phyloP scores from a whole-genome alignment of 1,139 yeast species.

The Scheffersomyces segobiensis region DNA sequence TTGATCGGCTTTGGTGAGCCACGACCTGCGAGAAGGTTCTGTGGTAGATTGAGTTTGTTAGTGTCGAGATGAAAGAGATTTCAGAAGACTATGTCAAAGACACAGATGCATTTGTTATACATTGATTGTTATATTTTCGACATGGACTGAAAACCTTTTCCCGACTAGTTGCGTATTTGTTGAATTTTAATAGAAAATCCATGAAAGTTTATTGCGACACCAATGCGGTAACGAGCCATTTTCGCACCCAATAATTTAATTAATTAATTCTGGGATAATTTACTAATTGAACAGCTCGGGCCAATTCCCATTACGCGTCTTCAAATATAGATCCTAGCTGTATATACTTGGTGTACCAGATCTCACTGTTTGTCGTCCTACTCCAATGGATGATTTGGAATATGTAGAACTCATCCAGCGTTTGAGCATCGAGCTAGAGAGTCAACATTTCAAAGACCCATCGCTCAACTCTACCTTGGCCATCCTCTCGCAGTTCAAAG shows the following conservation, averaged over 20 bases:
- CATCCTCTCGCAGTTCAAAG: constrained; percentile 10
- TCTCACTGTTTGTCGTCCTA: neutral
- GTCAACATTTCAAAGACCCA: constrained; percentile 4
- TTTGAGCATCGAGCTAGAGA: constrained; percentile 6
- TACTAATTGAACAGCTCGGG: too few relatives aligned
- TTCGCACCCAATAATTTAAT: neutral
- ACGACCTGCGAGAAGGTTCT: neutral
- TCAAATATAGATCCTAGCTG: neutral
- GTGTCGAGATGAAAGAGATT: neutral
- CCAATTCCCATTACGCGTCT: neutral
- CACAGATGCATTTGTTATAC: neutral
- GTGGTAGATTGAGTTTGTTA: neutral
- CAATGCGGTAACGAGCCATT: neutral
- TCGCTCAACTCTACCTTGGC: constrained; percentile 3
- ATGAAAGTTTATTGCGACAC: neutral
- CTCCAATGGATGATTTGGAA: constrained; percentile 4
- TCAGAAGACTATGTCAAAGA: neutral
- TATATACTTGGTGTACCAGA: too few relatives aligned
- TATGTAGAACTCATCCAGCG: constrained; percentile 11
- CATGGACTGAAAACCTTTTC: too few relatives aligned
- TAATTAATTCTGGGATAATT: too few relatives aligned
- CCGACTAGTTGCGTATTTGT: too few relatives aligned
- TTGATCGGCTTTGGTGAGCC: neutral
- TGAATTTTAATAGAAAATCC: too few relatives aligned
- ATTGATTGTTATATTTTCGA: neutral